Conservation (phyloP, 352 stramenopile species). For the Peronospora belbahrii region DNA sequence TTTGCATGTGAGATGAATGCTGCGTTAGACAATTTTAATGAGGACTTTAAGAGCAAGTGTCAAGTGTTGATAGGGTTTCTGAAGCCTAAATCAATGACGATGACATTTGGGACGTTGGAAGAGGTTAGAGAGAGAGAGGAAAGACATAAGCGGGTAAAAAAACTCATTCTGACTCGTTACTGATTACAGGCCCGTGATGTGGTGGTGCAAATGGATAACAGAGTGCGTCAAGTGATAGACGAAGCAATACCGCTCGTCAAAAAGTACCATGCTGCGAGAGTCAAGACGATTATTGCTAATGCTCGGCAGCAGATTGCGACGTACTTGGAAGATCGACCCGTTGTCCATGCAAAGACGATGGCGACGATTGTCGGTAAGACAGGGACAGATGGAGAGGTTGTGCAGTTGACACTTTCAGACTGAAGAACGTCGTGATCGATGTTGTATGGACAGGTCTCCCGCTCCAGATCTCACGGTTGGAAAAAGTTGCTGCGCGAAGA, state of each 20-base stretch:
- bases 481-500: constrained; percentile 38
- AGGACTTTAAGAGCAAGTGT: constrained; percentile 26
- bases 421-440: neutral
- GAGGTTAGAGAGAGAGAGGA: constrained; percentile 14
- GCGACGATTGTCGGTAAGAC: constrained; percentile 7
- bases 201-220: constrained; percentile 19
- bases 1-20: constrained; percentile 33
- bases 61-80: constrained; percentile 14
- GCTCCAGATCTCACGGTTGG: constrained; percentile 32
- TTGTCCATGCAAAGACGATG: constrained; percentile 20
- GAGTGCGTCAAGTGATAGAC: constrained; percentile 30
- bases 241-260: constrained; percentile 35
- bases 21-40: constrained; percentile 36
- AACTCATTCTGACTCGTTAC: neutral
- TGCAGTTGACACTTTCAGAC: neutral
- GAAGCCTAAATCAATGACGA: constrained; percentile 14
- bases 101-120: constrained; percentile 15
- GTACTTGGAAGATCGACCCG: constrained; percentile 27
- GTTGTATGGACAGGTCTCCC: constrained; percentile 4
- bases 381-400: neutral
- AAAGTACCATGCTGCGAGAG: constrained; percentile 21
- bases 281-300: constrained; percentile 30
- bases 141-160: neutral
- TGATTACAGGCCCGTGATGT: neutral
- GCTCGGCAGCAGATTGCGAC: constrained; percentile 33